A percentile compares a stretch with the other conserved stretches of the same genome.
These are phyloP conservation scores for Aspergillus tamarii DNA, from an alignment of 2,329 filamentous ascomycete species.

Conservation along the genomic window DNA sequence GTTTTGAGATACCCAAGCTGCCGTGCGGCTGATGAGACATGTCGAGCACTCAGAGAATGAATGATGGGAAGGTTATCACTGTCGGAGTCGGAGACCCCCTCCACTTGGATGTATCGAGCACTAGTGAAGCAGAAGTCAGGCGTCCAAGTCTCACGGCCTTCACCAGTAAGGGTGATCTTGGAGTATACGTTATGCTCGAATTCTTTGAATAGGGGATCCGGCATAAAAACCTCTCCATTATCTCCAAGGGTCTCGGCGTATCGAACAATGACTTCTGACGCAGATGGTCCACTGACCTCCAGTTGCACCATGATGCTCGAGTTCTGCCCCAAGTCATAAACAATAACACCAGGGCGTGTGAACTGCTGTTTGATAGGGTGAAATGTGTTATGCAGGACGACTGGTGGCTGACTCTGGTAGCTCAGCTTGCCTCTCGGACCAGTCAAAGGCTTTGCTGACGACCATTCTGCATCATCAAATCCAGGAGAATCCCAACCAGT, in stretches of 20 bases:
- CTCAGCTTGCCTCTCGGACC: conserved; percentile 25
- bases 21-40: conserved; percentile 27
- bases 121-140: conserved; percentile 31
- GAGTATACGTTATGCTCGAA: conserved; percentile 29
- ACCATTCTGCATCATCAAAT: conserved; percentile 21
- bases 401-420: conserved; percentile 28
- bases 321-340: conserved; percentile 29
- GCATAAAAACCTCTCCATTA: conserved; percentile 26
- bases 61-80: conserved; percentile 18
- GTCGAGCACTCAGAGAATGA: conserved; percentile 23
- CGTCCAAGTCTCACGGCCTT: conserved; percentile 23
- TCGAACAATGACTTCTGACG: conserved; percentile 22
- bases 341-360: conserved; percentile 18
- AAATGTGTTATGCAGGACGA: conserved; percentile 27
- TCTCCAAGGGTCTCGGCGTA: conserved; percentile 24
- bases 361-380: conserved; percentile 16
- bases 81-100: conserved; percentile 21
- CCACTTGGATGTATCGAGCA: conserved; percentile 28
- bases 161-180: conserved; percentile 22
- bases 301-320: conserved; percentile 25
- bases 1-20: conserved; percentile 26
- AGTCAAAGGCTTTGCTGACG: conserved; percentile 24
- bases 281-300: conserved; percentile 18
- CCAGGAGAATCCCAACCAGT: conserved; percentile 20
- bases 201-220: conserved; percentile 29